These are phyloP conservation scores for Stemphylium vesicarium DNA, from an alignment of 2,329 filamentous ascomycete species.

Conservation along the genomic window DNA sequence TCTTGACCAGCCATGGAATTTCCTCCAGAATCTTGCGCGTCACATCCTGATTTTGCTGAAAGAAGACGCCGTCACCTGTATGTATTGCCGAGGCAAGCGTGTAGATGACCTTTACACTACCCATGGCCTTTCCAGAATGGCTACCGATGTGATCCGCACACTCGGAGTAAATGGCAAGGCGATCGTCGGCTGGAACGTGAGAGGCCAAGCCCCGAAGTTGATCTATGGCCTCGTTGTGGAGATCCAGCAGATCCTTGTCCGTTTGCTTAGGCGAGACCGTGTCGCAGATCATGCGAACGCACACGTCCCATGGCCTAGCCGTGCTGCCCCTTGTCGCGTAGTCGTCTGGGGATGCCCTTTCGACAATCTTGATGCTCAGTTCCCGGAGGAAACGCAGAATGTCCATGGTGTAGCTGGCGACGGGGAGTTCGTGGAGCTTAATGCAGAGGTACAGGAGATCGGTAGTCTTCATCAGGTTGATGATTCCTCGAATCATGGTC, in stretches of 20 bases:
- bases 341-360: conserved; percentile 15
- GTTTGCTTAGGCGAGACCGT: conserved; percentile 64
- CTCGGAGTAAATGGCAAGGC: conserved; percentile 66
- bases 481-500: conserved; percentile 64
- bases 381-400: conserved; percentile 42
- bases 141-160: conserved; percentile 73
- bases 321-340: conserved; percentile 23
- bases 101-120: conserved; percentile 70
- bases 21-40: conserved; percentile 48
- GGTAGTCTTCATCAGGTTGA: conserved; percentile 51
- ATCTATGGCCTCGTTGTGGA: conserved; percentile 68
- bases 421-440: conserved; percentile 64
- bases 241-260: conserved; percentile 64
- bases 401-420: conserved; percentile 39
- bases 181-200: conserved; percentile 64
- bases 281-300: conserved; percentile 73
- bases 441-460: conserved; percentile 67
- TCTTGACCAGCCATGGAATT: conserved; percentile 43
- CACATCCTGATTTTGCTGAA: conserved; percentile 34
- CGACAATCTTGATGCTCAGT: conserved; percentile 28
- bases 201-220: conserved; percentile 67
- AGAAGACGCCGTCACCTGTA: conserved; percentile 28
- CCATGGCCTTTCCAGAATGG: conserved; percentile 69
- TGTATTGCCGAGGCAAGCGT: conserved; percentile 31
- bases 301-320: conserved; percentile 60